Evolutionary conservation across 2,329 filamentous ascomycete genomes (phyloP), one percentile per base, ranked within the genome.

Genomic region (Fonsecaea monophora): DNA sequence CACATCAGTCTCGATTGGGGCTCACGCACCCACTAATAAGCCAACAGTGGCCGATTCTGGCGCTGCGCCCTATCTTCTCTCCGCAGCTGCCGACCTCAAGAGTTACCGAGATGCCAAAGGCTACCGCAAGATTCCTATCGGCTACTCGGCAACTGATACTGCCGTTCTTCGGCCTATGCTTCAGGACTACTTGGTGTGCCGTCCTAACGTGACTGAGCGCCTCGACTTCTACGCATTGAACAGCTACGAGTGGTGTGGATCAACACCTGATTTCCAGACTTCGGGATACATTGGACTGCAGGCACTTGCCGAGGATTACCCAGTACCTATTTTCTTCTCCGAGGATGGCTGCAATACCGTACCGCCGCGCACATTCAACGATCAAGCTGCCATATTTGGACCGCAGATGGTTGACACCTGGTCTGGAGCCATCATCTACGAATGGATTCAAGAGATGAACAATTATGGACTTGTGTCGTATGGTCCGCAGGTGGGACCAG

Each of bases 121-220:
- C 9, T 96, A 95, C 79, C 90, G 93, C 72, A 82, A 89, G 50
- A 92, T 96, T 70, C 92, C 92, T 10, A 84, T 96, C 65, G 93
- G 93, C 62, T 97, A 97, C 81, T 93, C 91, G 8, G 92, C 92
- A 10, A 92, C 92, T 42, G 92, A 96, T 77, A 94, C 96, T 74
- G 85, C 90, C 2, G 84, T 89, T 66, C 81, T 89, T 13, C 85
- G 87, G 13, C 87, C 87, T 34, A 89, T 87, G 82, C 79, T 89
- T 55, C 87, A 89, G 73, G 85, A 89, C 74, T 96, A 95, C 77
- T 83, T 96, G 53, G 91, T 91, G 12, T 96, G 92, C 77, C 90
- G 90, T 68, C 83, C 83, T 70, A 89, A 95, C 74, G 71, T 83
- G 8, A 75, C 76, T 1, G 90, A 94, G 72, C 86, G 86, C 42